Evolutionary conservation across 2,329 filamentous ascomycete species (phyloP).

Genomic region (Cryphonectria parasitica): DNA sequence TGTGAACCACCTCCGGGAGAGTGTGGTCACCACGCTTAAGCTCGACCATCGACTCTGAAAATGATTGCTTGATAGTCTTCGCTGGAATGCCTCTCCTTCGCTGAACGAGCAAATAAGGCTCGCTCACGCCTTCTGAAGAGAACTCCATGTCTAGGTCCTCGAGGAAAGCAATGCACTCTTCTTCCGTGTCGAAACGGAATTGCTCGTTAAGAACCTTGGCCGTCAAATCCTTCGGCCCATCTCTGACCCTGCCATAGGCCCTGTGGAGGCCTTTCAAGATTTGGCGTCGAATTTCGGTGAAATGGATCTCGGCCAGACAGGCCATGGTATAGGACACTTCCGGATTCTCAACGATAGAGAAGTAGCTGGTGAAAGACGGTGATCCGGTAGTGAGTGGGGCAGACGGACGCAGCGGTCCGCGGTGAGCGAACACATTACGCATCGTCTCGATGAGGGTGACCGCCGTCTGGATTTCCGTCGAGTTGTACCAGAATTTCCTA

Average conservation of each 20-base stretch:
- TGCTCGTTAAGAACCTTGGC: constrained; percentile 58
- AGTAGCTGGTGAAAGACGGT: constrained; percentile 58
- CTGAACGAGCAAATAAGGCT: constrained; percentile 48
- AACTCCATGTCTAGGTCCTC: constrained; percentile 61
- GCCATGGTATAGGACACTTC: constrained; percentile 70
- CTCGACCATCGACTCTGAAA: constrained; percentile 62
- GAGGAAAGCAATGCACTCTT: constrained; percentile 68
- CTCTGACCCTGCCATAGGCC: constrained; percentile 59
- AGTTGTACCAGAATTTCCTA: constrained; percentile 55
- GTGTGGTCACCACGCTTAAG: constrained; percentile 57
- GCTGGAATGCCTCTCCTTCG: constrained; percentile 50
- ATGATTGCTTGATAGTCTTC: constrained; percentile 57
- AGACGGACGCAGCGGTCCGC: constrained; percentile 58
- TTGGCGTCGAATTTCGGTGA: constrained; percentile 62
- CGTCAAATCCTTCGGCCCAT: constrained; percentile 63
- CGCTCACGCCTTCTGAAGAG: constrained; percentile 42
- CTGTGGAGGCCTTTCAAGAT: constrained; percentile 60
- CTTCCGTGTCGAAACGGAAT: constrained; percentile 68
- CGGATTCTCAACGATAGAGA: constrained; percentile 60
- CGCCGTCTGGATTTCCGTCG: constrained; percentile 64
- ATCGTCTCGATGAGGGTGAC: constrained; percentile 63
- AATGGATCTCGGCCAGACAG: constrained; percentile 70
- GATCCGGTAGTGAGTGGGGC: constrained; percentile 54
- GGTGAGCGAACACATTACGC: constrained; percentile 60
- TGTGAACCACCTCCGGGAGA: constrained; percentile 60